Conservation (phyloP, 192 early-diverging fungal genomes). For the Podila minutissima region DNA sequence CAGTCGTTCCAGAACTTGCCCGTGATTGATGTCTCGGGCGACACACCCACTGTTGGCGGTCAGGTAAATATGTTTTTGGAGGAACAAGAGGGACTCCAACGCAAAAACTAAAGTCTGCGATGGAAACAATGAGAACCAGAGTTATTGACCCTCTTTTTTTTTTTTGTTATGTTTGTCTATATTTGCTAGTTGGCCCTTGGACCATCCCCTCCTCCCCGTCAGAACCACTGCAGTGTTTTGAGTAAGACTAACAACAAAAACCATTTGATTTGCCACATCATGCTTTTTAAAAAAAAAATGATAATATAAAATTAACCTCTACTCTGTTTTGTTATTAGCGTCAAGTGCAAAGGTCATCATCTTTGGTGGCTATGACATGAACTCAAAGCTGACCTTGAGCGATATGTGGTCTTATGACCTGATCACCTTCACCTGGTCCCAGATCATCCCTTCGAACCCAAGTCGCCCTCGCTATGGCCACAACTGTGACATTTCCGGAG, state of each 20-base stretch:
- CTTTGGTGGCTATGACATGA: conserved; percentile 33
- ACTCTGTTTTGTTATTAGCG: background rate
- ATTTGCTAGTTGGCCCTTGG: conserved; percentile 23
- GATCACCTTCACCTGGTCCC: conserved; percentile 34
- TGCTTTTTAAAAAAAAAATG: too few species aligned
- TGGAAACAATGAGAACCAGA: background rate
- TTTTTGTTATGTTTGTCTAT: conserved; percentile 8
- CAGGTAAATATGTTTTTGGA: too few species aligned
- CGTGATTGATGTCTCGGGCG: conserved; percentile 7
- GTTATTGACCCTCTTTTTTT: background rate
- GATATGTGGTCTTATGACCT: conserved; percentile 43
- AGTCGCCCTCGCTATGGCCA: conserved; percentile 10
- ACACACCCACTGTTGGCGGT: too few species aligned
- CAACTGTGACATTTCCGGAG: conserved; percentile 28
- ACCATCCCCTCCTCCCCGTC: conserved; percentile 11
- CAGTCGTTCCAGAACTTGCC: conserved; percentile 29
- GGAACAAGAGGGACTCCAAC: too few species aligned
- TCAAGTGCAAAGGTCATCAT: conserved; percentile 26
- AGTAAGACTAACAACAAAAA: background rate
- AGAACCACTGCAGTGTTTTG: conserved; percentile 42
- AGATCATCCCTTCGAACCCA: conserved; percentile 9
- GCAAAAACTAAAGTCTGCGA: background rate
- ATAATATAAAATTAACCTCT: background rate
- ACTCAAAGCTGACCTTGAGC: background rate
- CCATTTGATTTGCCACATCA: background rate